Evolutionary conservation across 495 filamentous ascomycete genomes (phyloP), one percentile per base, ranked within the genome.

Genomic region (Bombardia bombarda): DNA sequence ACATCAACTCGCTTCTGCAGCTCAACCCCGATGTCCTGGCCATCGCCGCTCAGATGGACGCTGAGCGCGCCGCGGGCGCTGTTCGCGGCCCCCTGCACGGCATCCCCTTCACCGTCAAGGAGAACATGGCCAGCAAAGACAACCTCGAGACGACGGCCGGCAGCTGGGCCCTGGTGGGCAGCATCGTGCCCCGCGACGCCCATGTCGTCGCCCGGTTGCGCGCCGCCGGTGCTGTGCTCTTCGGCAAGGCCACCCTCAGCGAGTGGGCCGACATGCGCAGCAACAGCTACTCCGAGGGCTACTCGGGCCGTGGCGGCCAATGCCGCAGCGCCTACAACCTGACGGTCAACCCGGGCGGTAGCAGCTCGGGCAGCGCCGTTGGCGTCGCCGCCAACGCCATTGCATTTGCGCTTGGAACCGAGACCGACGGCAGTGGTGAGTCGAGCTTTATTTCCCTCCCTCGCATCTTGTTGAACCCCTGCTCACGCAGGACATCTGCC

Each of bases 231-330:
- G 83, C 82, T 12, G 56, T 87, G 16, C 66, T 88, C 7, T 57
- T 88, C 25, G 84, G 83, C 21, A 79, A 87, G 54, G 78, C 81
- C 1, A 79, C 75, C 13, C 55, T 88, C 49, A 80, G 74, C 50
- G 83, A 87, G 55, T 87, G 83, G 82, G 83, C 83, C 3, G 77
- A 81, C 50, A 55, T 84, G 78, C 70, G 83, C n/a, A 75, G 68
- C 20, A 82, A 76, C 56, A 70, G 80, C 51, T 84, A 83, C 58
- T 80, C 78, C 16, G 79, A 82, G 58, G 83, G 80, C 3, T 87
- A 83, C 58, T 79, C 72, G 7, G 73, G 60, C 3, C 70, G 80
- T 33, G 82, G 82, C 16, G 83, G 83, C 1, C 83, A 87, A 56
- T 66, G 65, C 26, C 61, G 80, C 33, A 80, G 70, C 45, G 66